Base-by-base conservation (phyloP, 306 rosid species). In the Cucurbita pepo region DNA sequence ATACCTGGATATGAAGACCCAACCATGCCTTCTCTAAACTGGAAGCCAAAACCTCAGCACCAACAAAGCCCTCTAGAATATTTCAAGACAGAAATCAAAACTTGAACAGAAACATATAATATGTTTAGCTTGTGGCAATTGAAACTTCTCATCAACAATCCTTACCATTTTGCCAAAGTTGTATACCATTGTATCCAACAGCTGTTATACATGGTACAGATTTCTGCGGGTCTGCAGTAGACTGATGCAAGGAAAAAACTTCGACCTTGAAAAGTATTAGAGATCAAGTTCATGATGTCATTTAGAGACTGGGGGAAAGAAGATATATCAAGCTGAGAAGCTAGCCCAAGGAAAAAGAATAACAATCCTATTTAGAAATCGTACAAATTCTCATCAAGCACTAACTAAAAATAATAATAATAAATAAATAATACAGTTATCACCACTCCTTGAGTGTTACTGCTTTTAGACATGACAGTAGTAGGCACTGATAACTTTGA, bases 101-200 rank as follows among this genome's bases (percentile, higher is more conserved):
- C 56, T 67, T 22, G 13, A 47, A 43, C 43, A 67, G 11, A 14
- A 47, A 47, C 18, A 22, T 44, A 19, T 3, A 21, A 66, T 43
- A 21, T 12, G 13, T 43, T 25, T 22, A 59, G 34, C 55, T 71
- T 67, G 56, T 44, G 13, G 43, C 73, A 47, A 11, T 7, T 2
- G 56, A 47, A 12, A 48, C 43, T 11, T 61, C 40, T 65, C 38
- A 54, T 16, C 30, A 10, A 38, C n/a, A 25, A 43, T 45, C 0
- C 75, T 77, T 81, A 86, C 90, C 90, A 79, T 77, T 81, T 79
- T 83, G 87, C 86, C 87, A 86, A 75, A 86, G 78, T 76, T 79
- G 86, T 22, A 81, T 58, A 41, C 90, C 90, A 59, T 83, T 81
- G 82, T 75, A 86, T 69, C 90, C 87, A 64, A 86, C 75, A 72